Percentiles rank a stretch among this genome's conserved stretches.
These are phyloP conservation scores for Saturnispora halmiae DNA, from an alignment of 805 yeast genomes.

Conservation along the genomic window DNA sequence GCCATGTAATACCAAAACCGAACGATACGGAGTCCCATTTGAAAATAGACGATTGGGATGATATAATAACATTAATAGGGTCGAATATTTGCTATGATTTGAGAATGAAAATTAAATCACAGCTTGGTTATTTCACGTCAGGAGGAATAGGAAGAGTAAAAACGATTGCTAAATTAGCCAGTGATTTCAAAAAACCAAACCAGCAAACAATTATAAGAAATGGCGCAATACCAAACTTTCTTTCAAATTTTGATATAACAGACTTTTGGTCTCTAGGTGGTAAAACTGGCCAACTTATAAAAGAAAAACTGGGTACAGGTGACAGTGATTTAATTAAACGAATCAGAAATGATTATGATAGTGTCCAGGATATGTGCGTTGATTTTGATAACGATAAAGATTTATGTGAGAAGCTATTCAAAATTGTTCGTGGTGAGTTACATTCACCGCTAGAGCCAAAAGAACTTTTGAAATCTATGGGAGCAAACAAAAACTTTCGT, in stretches of 20 bases:
- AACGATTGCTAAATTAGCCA: constrained; percentile 76
- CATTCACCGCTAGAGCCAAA: constrained; percentile 46
- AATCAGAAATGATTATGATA: constrained; percentile 40
- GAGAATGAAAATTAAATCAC: constrained; percentile 41
- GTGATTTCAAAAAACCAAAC: constrained; percentile 78
- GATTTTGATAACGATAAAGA: constrained; percentile 34
- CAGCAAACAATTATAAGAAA: constrained; percentile 69
- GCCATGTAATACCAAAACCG: constrained; percentile 21
- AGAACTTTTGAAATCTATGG: constrained; percentile 74
- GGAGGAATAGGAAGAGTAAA: constrained; percentile 78
- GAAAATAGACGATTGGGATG: constrained; percentile 64
- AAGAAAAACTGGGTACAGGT: constrained; percentile 38
- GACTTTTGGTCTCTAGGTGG: constrained; percentile 94
- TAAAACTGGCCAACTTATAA: constrained; percentile 58
- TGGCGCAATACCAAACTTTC: constrained; percentile 39
- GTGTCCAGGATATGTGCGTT: constrained; percentile 30
- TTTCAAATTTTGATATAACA: constrained; percentile 51
- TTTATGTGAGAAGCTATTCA: constrained; percentile 47
- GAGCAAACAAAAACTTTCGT: constrained; percentile 73
- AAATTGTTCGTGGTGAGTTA: constrained; percentile 57
- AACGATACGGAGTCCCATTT: constrained; percentile 10
- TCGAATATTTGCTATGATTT: constrained; percentile 48
- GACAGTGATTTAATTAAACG: constrained; percentile 30
- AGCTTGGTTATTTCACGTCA: constrained; percentile 76
- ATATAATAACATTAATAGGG: constrained; percentile 57